Conservation (phyloP, 305 asterid genomes). For the Fraxinus velutina region DNA sequence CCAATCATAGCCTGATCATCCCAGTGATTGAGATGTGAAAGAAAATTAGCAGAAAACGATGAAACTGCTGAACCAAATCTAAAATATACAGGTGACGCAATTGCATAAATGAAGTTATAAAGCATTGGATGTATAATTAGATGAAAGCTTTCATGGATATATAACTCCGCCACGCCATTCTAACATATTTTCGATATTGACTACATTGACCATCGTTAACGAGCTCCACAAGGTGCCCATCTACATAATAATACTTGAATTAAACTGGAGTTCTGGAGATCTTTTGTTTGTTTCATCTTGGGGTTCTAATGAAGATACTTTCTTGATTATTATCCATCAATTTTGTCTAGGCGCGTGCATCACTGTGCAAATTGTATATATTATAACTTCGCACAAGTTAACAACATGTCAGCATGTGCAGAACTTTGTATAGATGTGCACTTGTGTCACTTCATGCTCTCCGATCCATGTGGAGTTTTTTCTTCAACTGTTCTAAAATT, state of each 20-base stretch:
- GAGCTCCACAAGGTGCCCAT: background rate
- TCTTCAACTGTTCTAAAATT: constrained; percentile 23
- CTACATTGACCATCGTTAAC: background rate
- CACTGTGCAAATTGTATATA: constrained; percentile 13
- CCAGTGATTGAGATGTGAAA: background rate
- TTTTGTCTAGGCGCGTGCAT: constrained; percentile 5
- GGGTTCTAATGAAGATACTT: constrained; percentile 3
- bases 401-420: constrained; percentile 15
- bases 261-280: constrained; percentile 10
- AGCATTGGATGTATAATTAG: background rate
- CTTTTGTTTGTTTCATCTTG: constrained; percentile 9
- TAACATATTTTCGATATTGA: background rate
- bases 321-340: background rate
- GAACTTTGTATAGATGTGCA: constrained; percentile 1
- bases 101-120: background rate
- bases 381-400: constrained; percentile 4
- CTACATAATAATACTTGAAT: background rate
- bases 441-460: constrained; percentile 7
- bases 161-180: background rate
- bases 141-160: background rate
- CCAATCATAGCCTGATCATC: background rate
- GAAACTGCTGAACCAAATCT: background rate
- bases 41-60: background rate
- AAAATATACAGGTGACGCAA: background rate
- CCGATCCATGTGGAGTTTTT: constrained; percentile 2